Percentiles rank a stretch among this genome's conserved stretches.
These are phyloP conservation scores for Stenogyne calaminthoides DNA, from an alignment of 305 asterid genomes.

Conservation along the genomic window DNA sequence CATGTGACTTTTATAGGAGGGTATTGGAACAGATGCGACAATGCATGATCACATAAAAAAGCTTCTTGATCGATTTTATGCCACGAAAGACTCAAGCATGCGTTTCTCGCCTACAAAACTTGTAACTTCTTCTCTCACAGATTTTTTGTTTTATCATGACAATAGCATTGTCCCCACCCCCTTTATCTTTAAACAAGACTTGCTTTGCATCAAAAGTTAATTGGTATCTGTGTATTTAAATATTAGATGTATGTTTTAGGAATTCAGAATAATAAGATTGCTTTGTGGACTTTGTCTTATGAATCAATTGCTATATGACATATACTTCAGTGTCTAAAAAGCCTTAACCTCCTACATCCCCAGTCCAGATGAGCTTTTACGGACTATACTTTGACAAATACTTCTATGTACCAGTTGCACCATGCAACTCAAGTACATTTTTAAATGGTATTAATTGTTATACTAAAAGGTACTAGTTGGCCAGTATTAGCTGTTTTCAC, in stretches of 20 bases:
- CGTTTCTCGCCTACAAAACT: conserved; percentile 92
- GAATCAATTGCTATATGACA: conserved; percentile 2
- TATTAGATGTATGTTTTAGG: conserved; percentile 22
- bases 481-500: too few relatives aligned
- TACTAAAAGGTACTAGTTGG: too few relatives aligned
- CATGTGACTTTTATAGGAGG: conserved; percentile 57
- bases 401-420: too few relatives aligned
- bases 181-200: conserved; percentile 14
- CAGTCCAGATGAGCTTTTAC: neutral
- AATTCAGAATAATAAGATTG: conserved; percentile 16
- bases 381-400: too few relatives aligned
- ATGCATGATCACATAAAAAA: conserved; percentile 99
- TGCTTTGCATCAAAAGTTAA: conserved; percentile 22
- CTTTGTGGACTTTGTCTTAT: neutral
- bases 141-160: conserved; percentile 23
- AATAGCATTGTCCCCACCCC: conserved; percentile 11
- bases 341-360: neutral
- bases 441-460: too few relatives aligned
- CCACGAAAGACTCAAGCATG: conserved; percentile 78
- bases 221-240: neutral
- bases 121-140: conserved; percentile 52
- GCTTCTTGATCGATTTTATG: conserved; percentile 96
- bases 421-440: too few relatives aligned
- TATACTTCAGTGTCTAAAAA: neutral
- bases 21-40: conserved; percentile 98